Evolutionary conservation across 208 protist species (phyloP).

Genomic region (Crithidia brevicula): DNA sequence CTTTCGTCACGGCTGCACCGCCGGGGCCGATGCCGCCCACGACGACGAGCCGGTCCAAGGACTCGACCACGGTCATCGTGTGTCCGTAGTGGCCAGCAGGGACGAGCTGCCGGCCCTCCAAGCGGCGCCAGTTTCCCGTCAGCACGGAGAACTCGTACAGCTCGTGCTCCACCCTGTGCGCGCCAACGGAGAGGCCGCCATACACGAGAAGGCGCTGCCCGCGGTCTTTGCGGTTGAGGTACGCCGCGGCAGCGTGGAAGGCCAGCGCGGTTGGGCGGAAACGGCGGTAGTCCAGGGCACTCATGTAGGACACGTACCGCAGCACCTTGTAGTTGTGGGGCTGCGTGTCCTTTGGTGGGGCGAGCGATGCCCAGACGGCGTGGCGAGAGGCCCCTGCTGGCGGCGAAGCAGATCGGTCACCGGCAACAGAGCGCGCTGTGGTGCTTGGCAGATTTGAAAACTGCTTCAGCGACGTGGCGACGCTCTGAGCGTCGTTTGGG

Average conservation of each 20-base stretch:
- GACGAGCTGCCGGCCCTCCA: slow-evolving; percentile 79
- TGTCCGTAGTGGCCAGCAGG: slow-evolving; percentile 82
- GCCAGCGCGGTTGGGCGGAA: slow-evolving; percentile 73
- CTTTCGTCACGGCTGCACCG: slow-evolving; percentile 25
- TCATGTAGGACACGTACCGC: slow-evolving; percentile 66
- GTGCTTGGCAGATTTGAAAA: slow-evolving; percentile 20
- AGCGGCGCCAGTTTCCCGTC: slow-evolving; percentile 72
- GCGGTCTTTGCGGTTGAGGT: slow-evolving; percentile 54
- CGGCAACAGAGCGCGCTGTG: slow-evolving; percentile 18
- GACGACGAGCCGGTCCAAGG: slow-evolving; percentile 63
- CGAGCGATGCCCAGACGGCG: slow-evolving; percentile 77
- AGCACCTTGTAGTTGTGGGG: slow-evolving; percentile 62
- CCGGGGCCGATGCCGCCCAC: slow-evolving; percentile 80
- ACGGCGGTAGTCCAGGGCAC: slow-evolving; percentile 44
- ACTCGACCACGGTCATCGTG: slow-evolving; percentile 59
- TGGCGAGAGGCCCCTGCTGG: slow-evolving; percentile 38
- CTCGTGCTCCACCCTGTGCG: slow-evolving; percentile 57
- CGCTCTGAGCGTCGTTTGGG: neutral
- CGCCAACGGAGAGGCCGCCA: slow-evolving; percentile 55
- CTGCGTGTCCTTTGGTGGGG: slow-evolving; percentile 35
- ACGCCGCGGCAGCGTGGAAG: slow-evolving; percentile 68
- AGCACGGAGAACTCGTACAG: slow-evolving; percentile 88
- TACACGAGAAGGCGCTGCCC: slow-evolving; percentile 84
- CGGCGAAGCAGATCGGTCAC: neutral
- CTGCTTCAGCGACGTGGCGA: slow-evolving; percentile 41